These are phyloP conservation scores for Diaporthe capsici DNA, from an alignment of 2,329 filamentous ascomycete genomes.

Conservation along the genomic window DNA sequence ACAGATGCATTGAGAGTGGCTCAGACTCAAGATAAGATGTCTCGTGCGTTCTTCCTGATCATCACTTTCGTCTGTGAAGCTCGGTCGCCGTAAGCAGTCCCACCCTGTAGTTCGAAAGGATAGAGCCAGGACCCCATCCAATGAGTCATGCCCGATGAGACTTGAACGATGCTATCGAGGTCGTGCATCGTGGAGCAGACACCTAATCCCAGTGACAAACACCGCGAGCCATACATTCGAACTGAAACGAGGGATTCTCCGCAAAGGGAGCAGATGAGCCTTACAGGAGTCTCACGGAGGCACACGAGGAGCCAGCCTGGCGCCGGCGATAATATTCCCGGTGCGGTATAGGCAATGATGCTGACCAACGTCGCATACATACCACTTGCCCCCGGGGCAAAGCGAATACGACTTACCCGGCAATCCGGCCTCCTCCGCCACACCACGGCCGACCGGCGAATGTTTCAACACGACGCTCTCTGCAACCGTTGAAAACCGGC, in stretches of 20 bases:
- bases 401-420: constrained; percentile 17
- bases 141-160: background rate
- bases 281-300: background rate
- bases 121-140: background rate
- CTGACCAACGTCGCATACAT: background rate
- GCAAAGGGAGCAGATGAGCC: background rate
- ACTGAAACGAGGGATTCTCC: background rate
- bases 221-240: background rate
- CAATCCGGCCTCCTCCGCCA: background rate
- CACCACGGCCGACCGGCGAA: background rate
- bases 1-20: background rate
- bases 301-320: background rate
- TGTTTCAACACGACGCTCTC: background rate
- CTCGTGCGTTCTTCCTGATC: background rate
- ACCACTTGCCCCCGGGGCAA: background rate
- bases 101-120: accelerated
- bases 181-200: background rate
- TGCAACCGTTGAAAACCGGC: background rate
- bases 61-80: background rate
- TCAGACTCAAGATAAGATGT: background rate
- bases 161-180: background rate
- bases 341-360: background rate
- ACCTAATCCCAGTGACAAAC: background rate
- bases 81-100: background rate
- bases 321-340: background rate